Base-by-base conservation (phyloP, 1,139 yeast genomes). In the Scheffersomyces lignicola region DNA sequence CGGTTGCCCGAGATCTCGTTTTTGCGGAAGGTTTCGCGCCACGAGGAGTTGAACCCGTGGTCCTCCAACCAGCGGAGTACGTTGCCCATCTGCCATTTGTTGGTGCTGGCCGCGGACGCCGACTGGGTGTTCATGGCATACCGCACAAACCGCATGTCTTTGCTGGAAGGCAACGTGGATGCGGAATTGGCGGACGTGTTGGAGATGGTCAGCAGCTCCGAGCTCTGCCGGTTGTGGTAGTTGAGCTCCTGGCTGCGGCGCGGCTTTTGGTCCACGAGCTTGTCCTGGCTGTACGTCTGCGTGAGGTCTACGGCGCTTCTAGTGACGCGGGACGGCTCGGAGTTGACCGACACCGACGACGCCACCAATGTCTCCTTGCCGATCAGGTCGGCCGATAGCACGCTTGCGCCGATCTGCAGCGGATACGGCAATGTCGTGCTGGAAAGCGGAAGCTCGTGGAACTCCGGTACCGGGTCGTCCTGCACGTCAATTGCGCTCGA, bases 41-140 rank as follows among this genome's bases (percentile, higher is more conserved):
- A 89, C 9, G 82, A 70, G 5, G 71, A 73, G 43, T 85, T 84
- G 57, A 89, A 89, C 22, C 75, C 72, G 52, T 88, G 73, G 14
- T 56, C 48, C 11, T 76, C 82, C 18, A 89, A 66, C 95, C 96
- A 89, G 31, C 62, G 55, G 1, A 73, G 40, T 1, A 88, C 94
- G 36, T 84, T 69, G 11, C 73, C 76, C 46, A 77, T 65, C 4
- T 83, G 77, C 97, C 97, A 88, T 32, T 50, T 54, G 11, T 51
- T 51, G 11, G 61, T 48, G 3, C 56, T 38, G 29, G 45, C 50
- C 10, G 46, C 49, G n/a, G 42, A 39, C 3, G 56, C 43, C 1
- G 57, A 43, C 36, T 60, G 71, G 1, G 69, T 62, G 32, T 59
- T 62, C 73, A 70, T 69, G 18, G 73, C 76, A 43, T 70, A 70